Conservation (phyloP, 164 flowering plant genomes). For the Brasenia schreberi region DNA sequence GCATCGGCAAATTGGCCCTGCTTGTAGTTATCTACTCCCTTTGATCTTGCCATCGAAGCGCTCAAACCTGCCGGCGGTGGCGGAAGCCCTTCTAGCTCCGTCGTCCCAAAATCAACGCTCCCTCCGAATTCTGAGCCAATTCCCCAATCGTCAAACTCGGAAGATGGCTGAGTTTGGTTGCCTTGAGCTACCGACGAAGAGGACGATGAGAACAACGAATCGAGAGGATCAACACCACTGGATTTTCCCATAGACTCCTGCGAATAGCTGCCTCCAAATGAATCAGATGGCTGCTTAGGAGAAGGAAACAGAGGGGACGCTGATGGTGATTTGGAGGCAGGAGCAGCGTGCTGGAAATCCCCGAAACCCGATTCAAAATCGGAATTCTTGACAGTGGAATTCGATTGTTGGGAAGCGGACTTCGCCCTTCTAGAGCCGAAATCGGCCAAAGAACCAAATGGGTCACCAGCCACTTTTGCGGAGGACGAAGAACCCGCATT, state of each 20-base stretch:
- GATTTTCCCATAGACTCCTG: conserved; percentile 21
- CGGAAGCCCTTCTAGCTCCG: conserved; percentile 92
- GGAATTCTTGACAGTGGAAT: conserved; percentile 4
- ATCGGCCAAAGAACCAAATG: conserved; percentile 58
- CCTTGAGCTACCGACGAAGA: conserved; percentile 27
- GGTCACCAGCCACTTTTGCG: conserved; percentile 23
- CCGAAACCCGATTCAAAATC: conserved; percentile 16
- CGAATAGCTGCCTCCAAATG: conserved; percentile 23
- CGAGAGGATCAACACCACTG: conserved; percentile 44
- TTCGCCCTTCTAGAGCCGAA: conserved; percentile 29
- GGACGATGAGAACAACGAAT: conserved; percentile 41
- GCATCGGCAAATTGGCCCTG: conserved; percentile 98
- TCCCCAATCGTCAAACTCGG: conserved; percentile 74
- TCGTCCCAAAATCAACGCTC: conserved; percentile 32
- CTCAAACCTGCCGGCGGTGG: conserved; percentile 85
- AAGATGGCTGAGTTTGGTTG: conserved; percentile 21
- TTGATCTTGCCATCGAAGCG: conserved; percentile 58
- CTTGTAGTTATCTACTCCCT: conserved; percentile 81
- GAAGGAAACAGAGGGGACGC: conserved; percentile 3
- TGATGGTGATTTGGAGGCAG: background rate
- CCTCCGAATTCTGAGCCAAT: conserved; percentile 41
- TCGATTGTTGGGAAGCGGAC: conserved; percentile 3
- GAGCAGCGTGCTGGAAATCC: conserved; percentile 21
- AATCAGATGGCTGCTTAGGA: conserved; percentile 16
- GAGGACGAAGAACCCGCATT: background rate